Base-by-base conservation (phyloP, 2,329 filamentous ascomycete species). In the Colletotrichum sp. region DNA sequence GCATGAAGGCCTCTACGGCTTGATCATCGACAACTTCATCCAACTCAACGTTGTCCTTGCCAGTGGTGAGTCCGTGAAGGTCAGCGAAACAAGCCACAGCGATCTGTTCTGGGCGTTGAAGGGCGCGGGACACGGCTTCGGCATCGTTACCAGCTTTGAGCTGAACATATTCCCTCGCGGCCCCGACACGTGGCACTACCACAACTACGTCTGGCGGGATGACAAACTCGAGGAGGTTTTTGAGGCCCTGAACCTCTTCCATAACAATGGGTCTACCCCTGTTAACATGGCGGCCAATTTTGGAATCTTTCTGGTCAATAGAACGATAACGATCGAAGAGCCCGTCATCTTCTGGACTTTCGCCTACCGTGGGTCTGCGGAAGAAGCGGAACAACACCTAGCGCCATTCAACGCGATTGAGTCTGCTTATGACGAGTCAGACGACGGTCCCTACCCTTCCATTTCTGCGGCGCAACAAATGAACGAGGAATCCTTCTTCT, bases 1-100 rank as follows among this genome's bases (percentile, higher is more conserved):
- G 82, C 86, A 90, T 8, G 87, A 91, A 79, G 89, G 90, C 1
- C 86, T 84, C 44, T 82, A 91, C 75, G 90, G 90, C 2, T 85
- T 92, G 4, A 82, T 90, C 4, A 81, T 87, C 0, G 91, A 92
- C 77, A 87, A 92, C 67, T 86, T 91, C 55, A 76, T 89, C 13
- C 88, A 87, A 0, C 81, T 89, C 81, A 86, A 88, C 19, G 78
- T 92, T 2, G 89, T 91, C 0, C 83, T 90, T 1, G 88, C 89
- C 5, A 82, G 89, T 74, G 89, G 90, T 15, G 84, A 79, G 12
- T 64, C 85, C 64, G 73, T 81, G 6, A 86, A 83, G 0, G 81
- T 89, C 5, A 68, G 22, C 44, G 44, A 57, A n/a, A 80, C 85
- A 71, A 79, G 82, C 32, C 81, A 49, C 1, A n/a, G 44, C 44